phyloP scores from a whole-genome alignment of 257 asterid genomes.

The Hygrophila difformis region DNA sequence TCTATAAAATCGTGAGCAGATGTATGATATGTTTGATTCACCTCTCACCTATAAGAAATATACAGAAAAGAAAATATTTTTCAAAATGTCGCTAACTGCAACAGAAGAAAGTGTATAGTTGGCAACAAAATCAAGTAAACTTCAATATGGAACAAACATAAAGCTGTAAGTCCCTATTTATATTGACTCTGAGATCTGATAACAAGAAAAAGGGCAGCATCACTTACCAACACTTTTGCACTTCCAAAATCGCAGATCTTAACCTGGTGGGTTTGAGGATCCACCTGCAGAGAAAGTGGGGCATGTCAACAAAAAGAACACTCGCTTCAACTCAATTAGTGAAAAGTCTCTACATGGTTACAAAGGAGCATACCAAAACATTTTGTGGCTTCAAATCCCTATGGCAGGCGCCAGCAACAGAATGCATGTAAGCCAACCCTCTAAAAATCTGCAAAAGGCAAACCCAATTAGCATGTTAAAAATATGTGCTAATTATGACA shows the following conservation, averaged over 20 bases:
- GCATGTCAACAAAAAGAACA: constrained; percentile 3
- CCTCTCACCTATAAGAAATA: constrained; percentile 54
- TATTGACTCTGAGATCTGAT: not conserved
- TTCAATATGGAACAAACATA: not conserved
- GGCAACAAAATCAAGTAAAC: too few species aligned
- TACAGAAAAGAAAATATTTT: not conserved
- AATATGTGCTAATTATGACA: constrained; percentile 9
- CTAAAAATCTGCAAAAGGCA: constrained; percentile 60
- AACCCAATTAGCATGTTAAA: not conserved
- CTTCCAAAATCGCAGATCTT: constrained; percentile 97
- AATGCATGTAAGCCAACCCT: constrained; percentile 94
- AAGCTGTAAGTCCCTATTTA: not conserved
- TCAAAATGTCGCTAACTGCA: constrained; percentile 2
- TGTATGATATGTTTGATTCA: constrained; percentile 89
- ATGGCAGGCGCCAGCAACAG: constrained; percentile 89
- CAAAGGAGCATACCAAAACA: constrained; percentile 61
- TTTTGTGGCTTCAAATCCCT: constrained; percentile 97
- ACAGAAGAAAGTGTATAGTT: not conserved
- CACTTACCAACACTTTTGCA: constrained; percentile 56
- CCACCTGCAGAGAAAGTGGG: constrained; percentile 43
- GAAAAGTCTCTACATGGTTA: too few species aligned
- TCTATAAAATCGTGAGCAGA: constrained; percentile 92
- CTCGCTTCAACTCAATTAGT: not conserved
- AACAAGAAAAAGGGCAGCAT: constrained; percentile 7
- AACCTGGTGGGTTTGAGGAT: constrained; percentile 91